Percentiles rank a stretch among this genome's conserved stretches.
Evolutionary conservation across 2,329 filamentous ascomycete species (phyloP).

Genomic region (Clonostachys sp.): DNA sequence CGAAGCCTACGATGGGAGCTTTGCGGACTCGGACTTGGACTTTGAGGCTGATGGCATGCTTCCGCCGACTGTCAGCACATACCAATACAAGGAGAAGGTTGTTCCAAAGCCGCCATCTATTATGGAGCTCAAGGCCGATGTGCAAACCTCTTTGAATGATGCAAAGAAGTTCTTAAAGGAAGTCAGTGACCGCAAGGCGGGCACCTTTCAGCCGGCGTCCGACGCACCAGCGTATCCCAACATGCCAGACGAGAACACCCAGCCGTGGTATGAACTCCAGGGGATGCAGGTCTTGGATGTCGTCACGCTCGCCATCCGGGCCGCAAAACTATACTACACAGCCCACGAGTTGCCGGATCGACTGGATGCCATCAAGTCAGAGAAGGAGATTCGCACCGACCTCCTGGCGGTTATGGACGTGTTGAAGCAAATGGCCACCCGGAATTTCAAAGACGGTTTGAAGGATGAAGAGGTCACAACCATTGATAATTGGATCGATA

Average conservation of each 20-base stretch:
- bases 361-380: slow-evolving; percentile 80
- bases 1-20: slow-evolving; percentile 44
- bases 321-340: slow-evolving; percentile 95
- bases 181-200: slow-evolving; percentile 33
- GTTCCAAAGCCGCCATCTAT: slow-evolving; percentile 82
- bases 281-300: slow-evolving; percentile 90
- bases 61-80: slow-evolving; percentile 95
- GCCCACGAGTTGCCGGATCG: slow-evolving; percentile 83
- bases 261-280: slow-evolving; percentile 80
- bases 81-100: slow-evolving; percentile 77
- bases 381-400: slow-evolving; percentile 80
- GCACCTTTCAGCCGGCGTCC: slow-evolving; percentile 15
- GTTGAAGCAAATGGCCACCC: slow-evolving; percentile 83
- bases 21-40: slow-evolving; percentile 60
- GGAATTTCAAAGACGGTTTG: slow-evolving; percentile 81
- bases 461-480: slow-evolving; percentile 71
- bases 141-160: slow-evolving; percentile 65
- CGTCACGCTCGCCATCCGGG: slow-evolving; percentile 89
- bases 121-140: slow-evolving; percentile 63
- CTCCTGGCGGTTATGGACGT: slow-evolving; percentile 84
- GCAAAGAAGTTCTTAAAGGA: slow-evolving; percentile 65
- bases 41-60: slow-evolving; percentile 61
- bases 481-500: slow-evolving; percentile 74
- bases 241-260: slow-evolving; percentile 41
- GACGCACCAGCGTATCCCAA: slow-evolving; percentile 24